Evolutionary conservation across 208 protist genomes (phyloP).

Genomic region (Leishmania lainsoni): DNA sequence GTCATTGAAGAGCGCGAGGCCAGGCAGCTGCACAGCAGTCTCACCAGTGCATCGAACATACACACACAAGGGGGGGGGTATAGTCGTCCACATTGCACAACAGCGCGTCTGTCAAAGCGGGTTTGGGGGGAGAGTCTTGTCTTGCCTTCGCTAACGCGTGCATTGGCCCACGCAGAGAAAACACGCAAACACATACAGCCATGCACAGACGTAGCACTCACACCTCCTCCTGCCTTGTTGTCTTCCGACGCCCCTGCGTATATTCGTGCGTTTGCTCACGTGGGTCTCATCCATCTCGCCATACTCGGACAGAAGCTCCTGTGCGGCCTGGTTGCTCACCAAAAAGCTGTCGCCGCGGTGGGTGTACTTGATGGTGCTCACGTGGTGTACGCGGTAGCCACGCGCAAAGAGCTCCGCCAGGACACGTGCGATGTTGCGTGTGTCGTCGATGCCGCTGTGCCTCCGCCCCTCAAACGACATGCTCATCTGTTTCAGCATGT

Average conservation of each 20-base stretch:
- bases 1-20: background rate
- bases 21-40: background rate
- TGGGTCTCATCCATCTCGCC: slow-evolving; percentile 39
- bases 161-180: background rate
- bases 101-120: background rate
- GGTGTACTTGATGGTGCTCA: slow-evolving; percentile 77
- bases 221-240: slow-evolving; percentile 9
- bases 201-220: slow-evolving; percentile 1
- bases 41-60: background rate
- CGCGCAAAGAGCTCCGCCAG: slow-evolving; percentile 78
- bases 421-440: slow-evolving; percentile 89
- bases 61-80: background rate
- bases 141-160: background rate
- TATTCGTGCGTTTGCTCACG: slow-evolving; percentile 3
- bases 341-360: slow-evolving; percentile 40
- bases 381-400: slow-evolving; percentile 71
- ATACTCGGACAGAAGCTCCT: slow-evolving; percentile 64
- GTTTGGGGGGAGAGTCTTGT: background rate
- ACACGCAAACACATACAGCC: background rate
- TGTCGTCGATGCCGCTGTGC: slow-evolving; percentile 92
- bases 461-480: slow-evolving; percentile 80
- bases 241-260: background rate
- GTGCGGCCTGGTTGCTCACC: slow-evolving; percentile 35
- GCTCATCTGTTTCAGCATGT: slow-evolving; percentile 77
- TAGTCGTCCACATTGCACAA: background rate